Evolutionary conservation across 768 basidiomycete genomes (phyloP).

Genomic region (Hericium rajendrae): DNA sequence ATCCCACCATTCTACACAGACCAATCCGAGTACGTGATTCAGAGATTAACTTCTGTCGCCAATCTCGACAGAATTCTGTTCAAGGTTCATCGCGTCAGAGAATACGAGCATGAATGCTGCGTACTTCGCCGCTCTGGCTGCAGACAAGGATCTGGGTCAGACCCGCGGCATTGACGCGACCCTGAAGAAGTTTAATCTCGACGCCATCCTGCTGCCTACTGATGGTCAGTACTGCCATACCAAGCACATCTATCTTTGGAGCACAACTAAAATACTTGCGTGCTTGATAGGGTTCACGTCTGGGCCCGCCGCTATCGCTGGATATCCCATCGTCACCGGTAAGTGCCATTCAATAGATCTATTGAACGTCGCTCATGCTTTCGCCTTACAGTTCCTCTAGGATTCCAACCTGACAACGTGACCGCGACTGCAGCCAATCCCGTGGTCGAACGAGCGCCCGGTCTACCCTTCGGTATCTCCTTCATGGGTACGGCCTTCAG

Average conservation of each 20-base stretch:
- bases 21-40: slow-evolving; percentile 23
- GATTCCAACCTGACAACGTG: slow-evolving; percentile 15
- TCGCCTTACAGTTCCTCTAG: slow-evolving; percentile 11
- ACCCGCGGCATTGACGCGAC: slow-evolving; percentile 26
- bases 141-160: slow-evolving; percentile 22
- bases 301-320: slow-evolving; percentile 12
- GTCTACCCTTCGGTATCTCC: slow-evolving; percentile 22
- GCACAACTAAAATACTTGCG: background rate
- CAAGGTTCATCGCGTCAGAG: slow-evolving; percentile 21
- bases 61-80: background rate
- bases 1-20: slow-evolving; percentile 24
- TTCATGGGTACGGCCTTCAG: slow-evolving; percentile 19
- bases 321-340: slow-evolving; percentile 15
- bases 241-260: background rate
- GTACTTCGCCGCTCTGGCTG: slow-evolving; percentile 22
- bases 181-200: slow-evolving; percentile 20
- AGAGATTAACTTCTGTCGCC: background rate
- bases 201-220: slow-evolving; percentile 25
- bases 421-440: slow-evolving; percentile 9
- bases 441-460: slow-evolving; percentile 12
- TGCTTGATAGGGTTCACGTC: slow-evolving; percentile 5
- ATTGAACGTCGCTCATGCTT: background rate
- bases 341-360: background rate
- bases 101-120: slow-evolving; percentile 19
- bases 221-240: slow-evolving; percentile 17